A percentile compares a stretch with the other conserved stretches of the same genome.
These are phyloP conservation scores for Didymella exigua DNA, from an alignment of 2,329 filamentous ascomycete genomes.

Conservation along the genomic window DNA sequence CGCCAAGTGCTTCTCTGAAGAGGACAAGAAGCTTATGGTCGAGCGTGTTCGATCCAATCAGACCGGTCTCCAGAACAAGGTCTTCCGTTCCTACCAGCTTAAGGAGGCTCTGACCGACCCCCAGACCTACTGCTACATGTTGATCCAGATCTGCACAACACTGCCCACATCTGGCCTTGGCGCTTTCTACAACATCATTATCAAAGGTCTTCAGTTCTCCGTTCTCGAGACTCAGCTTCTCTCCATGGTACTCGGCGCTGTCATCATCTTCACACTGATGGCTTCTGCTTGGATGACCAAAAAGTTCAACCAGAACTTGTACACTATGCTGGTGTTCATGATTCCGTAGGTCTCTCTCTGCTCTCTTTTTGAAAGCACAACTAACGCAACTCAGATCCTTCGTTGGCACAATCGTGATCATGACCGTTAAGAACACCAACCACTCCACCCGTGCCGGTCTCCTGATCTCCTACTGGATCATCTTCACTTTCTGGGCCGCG, in stretches of 20 bases:
- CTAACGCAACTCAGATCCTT: constrained; percentile 60
- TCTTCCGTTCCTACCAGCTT: constrained; percentile 60
- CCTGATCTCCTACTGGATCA: constrained; percentile 76
- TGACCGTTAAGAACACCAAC: constrained; percentile 66
- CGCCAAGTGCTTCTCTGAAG: constrained; percentile 70
- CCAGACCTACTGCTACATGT: constrained; percentile 61
- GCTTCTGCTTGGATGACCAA: constrained; percentile 70
- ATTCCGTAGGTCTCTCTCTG: constrained; percentile 60
- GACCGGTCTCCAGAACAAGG: constrained; percentile 54
- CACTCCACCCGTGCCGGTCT: constrained; percentile 68
- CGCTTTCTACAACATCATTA: constrained; percentile 76
- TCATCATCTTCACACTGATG: constrained; percentile 74
- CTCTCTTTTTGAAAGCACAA: no score
- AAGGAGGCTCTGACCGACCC: constrained; percentile 67
- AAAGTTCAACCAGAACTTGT: constrained; percentile 70
- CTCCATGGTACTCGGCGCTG: constrained; percentile 75
- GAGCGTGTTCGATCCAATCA: constrained; percentile 55
- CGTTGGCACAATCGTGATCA: constrained; percentile 72
- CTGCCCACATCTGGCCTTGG: constrained; percentile 75
- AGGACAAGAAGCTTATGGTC: constrained; percentile 65
- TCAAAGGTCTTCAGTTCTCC: constrained; percentile 69
- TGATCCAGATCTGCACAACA: constrained; percentile 73
- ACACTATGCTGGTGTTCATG: constrained; percentile 69
- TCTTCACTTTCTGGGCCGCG: constrained; percentile 77
- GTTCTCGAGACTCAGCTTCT: constrained; percentile 72